Evolutionary conservation across 1,284 basidiomycete species (phyloP).

Genomic region (Pholiota adiposa): DNA sequence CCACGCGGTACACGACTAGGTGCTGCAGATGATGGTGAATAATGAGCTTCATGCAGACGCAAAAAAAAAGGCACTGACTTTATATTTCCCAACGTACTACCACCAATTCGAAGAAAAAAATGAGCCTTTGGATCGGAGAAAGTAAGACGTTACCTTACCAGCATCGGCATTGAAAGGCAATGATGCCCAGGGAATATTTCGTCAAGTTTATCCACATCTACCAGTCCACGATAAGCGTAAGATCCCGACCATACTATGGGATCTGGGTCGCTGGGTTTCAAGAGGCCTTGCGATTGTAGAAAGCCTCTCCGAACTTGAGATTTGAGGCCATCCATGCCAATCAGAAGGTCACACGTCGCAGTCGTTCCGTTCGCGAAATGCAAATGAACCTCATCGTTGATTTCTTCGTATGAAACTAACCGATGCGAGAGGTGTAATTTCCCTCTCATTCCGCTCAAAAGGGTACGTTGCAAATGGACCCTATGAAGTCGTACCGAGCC

Average conservation of each 20-base stretch:
- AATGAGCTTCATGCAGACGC: not conserved
- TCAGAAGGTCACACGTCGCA: slow-evolving; percentile 48
- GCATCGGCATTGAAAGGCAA: slow-evolving; percentile 27
- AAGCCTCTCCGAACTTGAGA: slow-evolving; percentile 36
- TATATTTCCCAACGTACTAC: slow-evolving; percentile 47
- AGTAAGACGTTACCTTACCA: slow-evolving; percentile 10
- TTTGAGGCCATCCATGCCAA: slow-evolving; percentile 54
- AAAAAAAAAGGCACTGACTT: slow-evolving; percentile 24
- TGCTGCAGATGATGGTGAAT: slow-evolving; percentile 36
- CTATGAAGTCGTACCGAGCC: slow-evolving; percentile 26
- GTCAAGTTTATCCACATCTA: slow-evolving; percentile 32
- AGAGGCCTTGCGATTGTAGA: slow-evolving; percentile 29
- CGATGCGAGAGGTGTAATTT: slow-evolving; percentile 49
- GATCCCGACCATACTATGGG: slow-evolving; percentile 39
- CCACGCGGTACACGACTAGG: slow-evolving; percentile 50
- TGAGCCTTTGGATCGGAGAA: not conserved
- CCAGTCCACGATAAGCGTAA: slow-evolving; percentile 37
- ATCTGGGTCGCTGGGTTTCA: slow-evolving; percentile 30
- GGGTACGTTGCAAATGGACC: slow-evolving; percentile 38
- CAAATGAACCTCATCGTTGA: slow-evolving; percentile 33
- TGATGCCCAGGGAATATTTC: slow-evolving; percentile 36
- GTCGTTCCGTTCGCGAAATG: slow-evolving; percentile 49
- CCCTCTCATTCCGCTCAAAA: slow-evolving; percentile 43
- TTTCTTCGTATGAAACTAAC: slow-evolving; percentile 44
- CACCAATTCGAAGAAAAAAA: not conserved